Evolutionary conservation across 352 stramenopile genomes (phyloP), one percentile per base, ranked within the genome.

Genomic region (Globisporangium paroecandrum): DNA sequence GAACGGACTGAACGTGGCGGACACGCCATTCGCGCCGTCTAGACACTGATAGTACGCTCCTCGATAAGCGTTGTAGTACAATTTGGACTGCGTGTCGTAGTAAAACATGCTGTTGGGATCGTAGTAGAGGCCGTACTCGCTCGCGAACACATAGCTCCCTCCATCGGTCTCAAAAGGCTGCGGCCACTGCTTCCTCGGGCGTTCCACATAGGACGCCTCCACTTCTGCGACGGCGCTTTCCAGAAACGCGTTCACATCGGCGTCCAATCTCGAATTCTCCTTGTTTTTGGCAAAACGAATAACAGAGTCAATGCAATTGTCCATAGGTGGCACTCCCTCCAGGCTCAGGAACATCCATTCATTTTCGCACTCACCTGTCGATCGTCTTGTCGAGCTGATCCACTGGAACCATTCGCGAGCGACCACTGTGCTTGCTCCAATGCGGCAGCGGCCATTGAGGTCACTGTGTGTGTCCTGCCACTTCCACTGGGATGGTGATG

Each of bases 81-180:
- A 55, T 63, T 89, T 92, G 18, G 83, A 79, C 22, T 85, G 76
- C 41, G 82, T 71, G 61, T 93, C 74, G 73, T 93, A 94, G 72
- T 93, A 94, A 36, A 93, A 95, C 85, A 91, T 86, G 65, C 83
- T 94, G 68, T 94, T 82, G 1, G 73, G 69, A 60, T 95, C 83
- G 68, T 88, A 95, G 64, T 93, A 94, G 53, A 95, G 72, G 0
- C 88, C 86, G 66, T 69, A 77, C 32, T 91, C 82, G 46, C 75
- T 89, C 20, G 69, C 75, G 62, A 81, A 95, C 12, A 92, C 73
- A 47, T 93, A 95, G 69, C 82, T 90, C 18, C 86, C 88, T 4
- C 88, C 88, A 15, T 69, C 86, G 12, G 79, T 89, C 72, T 95
- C 88, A 58, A 95, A 95, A 29, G 86, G 85, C 29, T 71, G 67